Base-by-base conservation (phyloP, 2,329 filamentous ascomycete genomes). In the Endocalyx cinctus region DNA sequence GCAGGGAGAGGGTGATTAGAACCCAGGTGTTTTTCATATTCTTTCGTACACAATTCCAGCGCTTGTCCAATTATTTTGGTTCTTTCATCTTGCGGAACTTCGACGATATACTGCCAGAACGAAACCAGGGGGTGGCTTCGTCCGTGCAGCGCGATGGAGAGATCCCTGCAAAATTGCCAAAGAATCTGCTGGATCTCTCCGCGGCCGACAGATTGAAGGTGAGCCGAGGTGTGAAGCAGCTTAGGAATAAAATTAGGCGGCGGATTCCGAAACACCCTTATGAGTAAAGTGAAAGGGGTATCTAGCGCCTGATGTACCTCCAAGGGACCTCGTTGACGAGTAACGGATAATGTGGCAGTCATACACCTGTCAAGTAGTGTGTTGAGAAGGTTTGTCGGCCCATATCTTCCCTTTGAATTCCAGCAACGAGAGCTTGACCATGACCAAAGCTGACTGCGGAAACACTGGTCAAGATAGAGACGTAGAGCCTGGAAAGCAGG, bases 321-420 rank as follows among this genome's bases (percentile, higher is more conserved):
- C 16, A 37, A 38, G 5, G 48, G 42, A 22, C 51, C 48, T 26
- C 50, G 47, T 16, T 52, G 50, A 13, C 51, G 48, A 25, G 40
- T 43, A n/a, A 49, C 42, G 7, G 50, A 47, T 19, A 52, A 29
- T 13, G 46, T 48, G 31, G 50, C 47, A 5, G 51, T 54, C 38
- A 54, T 49, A 29, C 47, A 50, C 34, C 51, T 47, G 30, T 54
- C 51, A 17, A 52, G 33, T 5, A 52, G 19, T 11, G 51, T 46
- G 37, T 43, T 52, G 10, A 54, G 27, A 18, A 54, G 43, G 23
- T 45, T 48, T 8, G 50, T 30, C 27, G 50, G 46, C n/a, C 50
- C 45, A 31, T 42, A 35, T 22, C 40, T 41, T 11, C 48, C 50
- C 17, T 30, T 44, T 6, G 47, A 37, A 15, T 43, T 47, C 50